Conservation (phyloP, 345 rosid species). For the Isatis tinctoria region DNA sequence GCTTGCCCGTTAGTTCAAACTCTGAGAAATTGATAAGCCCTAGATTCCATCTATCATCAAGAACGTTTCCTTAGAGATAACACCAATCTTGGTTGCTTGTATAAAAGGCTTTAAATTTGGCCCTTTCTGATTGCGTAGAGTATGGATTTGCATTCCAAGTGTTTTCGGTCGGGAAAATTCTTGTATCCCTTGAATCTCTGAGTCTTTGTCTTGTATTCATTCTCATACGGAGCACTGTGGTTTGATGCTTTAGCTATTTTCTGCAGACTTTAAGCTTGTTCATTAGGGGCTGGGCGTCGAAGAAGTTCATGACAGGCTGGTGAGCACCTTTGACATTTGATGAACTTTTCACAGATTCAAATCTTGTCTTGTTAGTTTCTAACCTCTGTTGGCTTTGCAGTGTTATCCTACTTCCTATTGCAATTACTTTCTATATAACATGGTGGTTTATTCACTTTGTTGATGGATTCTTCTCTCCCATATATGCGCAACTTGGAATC, state of each 20-base stretch:
- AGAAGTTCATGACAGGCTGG: slow-evolving; percentile 99
- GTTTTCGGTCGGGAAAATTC: neutral
- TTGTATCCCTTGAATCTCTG: neutral
- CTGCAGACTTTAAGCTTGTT: slow-evolving; percentile 87
- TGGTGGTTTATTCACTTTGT: slow-evolving; percentile 99
- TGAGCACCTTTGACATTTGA: slow-evolving; percentile 21
- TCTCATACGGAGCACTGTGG: neutral
- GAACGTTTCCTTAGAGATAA: neutral
- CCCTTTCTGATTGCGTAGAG: neutral
- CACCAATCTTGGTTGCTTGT: neutral
- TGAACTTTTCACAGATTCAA: neutral
- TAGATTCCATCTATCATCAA: slow-evolving; percentile 2
- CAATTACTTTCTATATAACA: slow-evolving; percentile 89
- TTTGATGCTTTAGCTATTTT: slow-evolving; percentile 7
- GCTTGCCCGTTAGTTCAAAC: slow-evolving; percentile 6
- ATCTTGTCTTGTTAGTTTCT: neutral
- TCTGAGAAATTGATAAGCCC: slow-evolving; percentile 21
- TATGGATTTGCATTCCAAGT: slow-evolving; percentile 6
- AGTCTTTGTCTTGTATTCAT: neutral
- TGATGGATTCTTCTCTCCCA: slow-evolving; percentile 98
- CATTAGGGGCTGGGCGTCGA: slow-evolving; percentile 94
- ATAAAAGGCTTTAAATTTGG: neutral
- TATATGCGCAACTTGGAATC: slow-evolving; percentile 92
- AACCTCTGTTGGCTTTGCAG: slow-evolving; percentile 49
- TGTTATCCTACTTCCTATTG: slow-evolving; percentile 92